Evolutionary conservation across 768 basidiomycete genomes (phyloP), one percentile per base, ranked within the genome.

Genomic region (Mycena epipterygia): DNA sequence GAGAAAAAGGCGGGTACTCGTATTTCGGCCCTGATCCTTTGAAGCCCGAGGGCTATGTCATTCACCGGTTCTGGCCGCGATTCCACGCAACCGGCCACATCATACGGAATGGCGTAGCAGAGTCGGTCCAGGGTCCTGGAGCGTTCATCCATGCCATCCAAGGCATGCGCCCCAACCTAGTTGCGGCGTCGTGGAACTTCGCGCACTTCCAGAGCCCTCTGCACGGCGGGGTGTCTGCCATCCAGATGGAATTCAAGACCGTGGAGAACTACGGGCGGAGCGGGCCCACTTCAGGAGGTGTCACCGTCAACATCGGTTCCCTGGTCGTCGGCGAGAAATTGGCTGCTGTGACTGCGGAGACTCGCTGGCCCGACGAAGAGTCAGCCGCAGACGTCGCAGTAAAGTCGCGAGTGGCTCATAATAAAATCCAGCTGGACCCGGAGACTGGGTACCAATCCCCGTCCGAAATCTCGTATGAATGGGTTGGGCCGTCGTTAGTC

Each of bases 101-200:
- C 79, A 88, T 93, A 55, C 79, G 84, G 72, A 87, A 90, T 37
- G 94, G 94, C 51, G 81, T 88, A 66, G 91, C 91, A 8, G 81
- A 83, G 64, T 56, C 84, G 11, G 81, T 89, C 63, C 79, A 87
- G 35, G 94, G 93, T 49, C 83, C 87, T 41, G 95, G 95, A 32
- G 94, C 96, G 93, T 91, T 97, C 80, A 88, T 97, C 23, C 95
- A 97, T 80, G 97, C 97, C 51, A 98, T 99, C 79, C 97, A 99
- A 79, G 98, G 97, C 79, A 97, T 99, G 95, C 89, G 96, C 12
- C 96, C 97, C 56, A 94, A 99, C 81, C 88, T 95, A 64, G 90
- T 98, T 75, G 98, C 98, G 17, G 85, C 94, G 25, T 83, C 93
- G 12, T 99, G 98, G 98, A 98, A 99, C 84, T 99, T 99, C 83